phyloP scores from a whole-genome alignment of 2,329 filamentous ascomycete genomes.

The Cyphellophora europaea region DNA sequence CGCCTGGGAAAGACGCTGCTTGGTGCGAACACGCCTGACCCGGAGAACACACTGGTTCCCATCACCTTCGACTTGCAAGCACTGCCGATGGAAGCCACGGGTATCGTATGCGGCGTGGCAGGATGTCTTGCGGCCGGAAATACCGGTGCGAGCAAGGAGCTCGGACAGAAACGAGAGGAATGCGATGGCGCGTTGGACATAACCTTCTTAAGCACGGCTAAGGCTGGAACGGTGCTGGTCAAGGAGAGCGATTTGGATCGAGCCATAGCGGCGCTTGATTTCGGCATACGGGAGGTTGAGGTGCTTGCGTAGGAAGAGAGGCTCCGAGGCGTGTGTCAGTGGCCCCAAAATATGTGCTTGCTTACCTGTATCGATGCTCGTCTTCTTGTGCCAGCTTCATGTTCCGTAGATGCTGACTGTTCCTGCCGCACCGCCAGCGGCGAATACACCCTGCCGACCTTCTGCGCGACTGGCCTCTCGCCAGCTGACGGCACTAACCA shows the following conservation, averaged over 20 bases:
- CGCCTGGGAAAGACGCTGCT: slow-evolving; percentile 46
- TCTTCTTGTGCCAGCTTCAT: background rate
- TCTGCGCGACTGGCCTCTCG: slow-evolving; percentile 15
- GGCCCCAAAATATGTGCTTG: too few species aligned
- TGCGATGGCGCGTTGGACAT: slow-evolving; percentile 60
- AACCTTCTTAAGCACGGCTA: slow-evolving; percentile 81
- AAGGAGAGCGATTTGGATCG: slow-evolving; percentile 62
- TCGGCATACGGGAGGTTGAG: slow-evolving; percentile 18
- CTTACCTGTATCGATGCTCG: too few species aligned
- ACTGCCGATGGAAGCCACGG: slow-evolving; percentile 78
- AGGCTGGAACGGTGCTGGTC: slow-evolving; percentile 82
- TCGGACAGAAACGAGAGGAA: slow-evolving; percentile 11
- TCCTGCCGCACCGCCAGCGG: slow-evolving; percentile 17
- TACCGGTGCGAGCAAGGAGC: too few species aligned
- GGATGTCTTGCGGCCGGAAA: slow-evolving; percentile 64
- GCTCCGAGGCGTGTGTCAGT: too few species aligned
- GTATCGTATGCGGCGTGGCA: slow-evolving; percentile 90
- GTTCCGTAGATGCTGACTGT: slow-evolving; percentile 15
- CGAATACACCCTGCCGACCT: slow-evolving; percentile 14
- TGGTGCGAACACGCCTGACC: slow-evolving; percentile 50
- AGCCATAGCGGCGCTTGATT: slow-evolving; percentile 60
- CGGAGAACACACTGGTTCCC: slow-evolving; percentile 59
- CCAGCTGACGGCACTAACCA: slow-evolving; percentile 18
- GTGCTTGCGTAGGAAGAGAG: too few species aligned
- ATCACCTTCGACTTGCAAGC: slow-evolving; percentile 79